Conservation (phyloP, 2,329 filamentous ascomycete species). For the Cladosporium sp. region DNA sequence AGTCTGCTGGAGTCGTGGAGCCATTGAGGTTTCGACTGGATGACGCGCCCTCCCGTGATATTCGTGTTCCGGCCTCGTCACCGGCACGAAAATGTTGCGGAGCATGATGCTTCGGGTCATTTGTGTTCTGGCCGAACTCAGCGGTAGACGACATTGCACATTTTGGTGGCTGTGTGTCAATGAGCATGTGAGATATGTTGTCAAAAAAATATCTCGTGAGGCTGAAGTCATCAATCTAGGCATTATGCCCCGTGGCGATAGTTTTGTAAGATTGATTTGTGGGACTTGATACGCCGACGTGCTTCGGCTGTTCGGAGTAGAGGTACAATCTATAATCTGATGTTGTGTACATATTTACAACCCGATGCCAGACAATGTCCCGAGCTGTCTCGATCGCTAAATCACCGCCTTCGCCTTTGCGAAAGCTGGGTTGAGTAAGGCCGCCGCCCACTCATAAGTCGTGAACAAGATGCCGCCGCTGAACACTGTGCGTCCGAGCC, state of each 20-base stretch:
- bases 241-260: not conserved
- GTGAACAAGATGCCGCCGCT: slow-evolving; percentile 68
- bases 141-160: not conserved
- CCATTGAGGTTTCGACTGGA: slow-evolving; percentile 12
- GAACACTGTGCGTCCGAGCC: slow-evolving; percentile 62
- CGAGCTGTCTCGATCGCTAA: not conserved
- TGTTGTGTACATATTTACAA: not conserved
- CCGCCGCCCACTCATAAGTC: slow-evolving; percentile 59
- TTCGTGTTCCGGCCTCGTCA: slow-evolving; percentile 4
- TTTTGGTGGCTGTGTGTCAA: not conserved
- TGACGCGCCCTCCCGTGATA: slow-evolving; percentile 1
- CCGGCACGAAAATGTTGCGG: slow-evolving; percentile 12
- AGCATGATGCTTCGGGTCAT: not conserved
- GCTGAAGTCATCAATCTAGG: not conserved
- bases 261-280: not conserved
- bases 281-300: not conserved
- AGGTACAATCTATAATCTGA: not conserved
- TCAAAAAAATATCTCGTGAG: not conserved
- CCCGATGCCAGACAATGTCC: not conserved
- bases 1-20: not conserved
- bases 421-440: slow-evolving; percentile 46
- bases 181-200: not conserved
- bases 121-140: not conserved
- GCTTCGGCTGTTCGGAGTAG: not conserved
- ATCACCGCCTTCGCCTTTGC: slow-evolving; percentile 14